Evolutionary conservation across 2,329 filamentous ascomycete genomes (phyloP), one percentile per base, ranked within the genome.

Genomic region (Neopestalotiopsis clavispora): DNA sequence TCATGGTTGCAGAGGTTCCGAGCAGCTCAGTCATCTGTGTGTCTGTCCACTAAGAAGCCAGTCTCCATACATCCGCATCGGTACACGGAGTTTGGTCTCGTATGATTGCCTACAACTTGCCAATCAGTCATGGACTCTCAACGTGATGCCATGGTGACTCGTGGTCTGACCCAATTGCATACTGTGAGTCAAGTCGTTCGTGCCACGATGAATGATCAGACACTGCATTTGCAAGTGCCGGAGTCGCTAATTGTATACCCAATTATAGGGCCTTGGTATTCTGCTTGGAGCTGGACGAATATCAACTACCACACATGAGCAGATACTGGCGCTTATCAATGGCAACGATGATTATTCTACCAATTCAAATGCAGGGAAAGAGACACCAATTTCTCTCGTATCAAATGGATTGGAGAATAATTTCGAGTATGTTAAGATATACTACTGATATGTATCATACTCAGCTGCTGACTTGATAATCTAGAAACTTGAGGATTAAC

Each of bases 251-350:
- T 40, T 7, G 58, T 30, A 34, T 10, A 17, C 9, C 58, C 10
- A 17, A 20, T 12, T 6, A 85, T 3, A 75, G 73, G 73, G 73
- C 30, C 69, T 75, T 23, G 73, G 73, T 3, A 75, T 75, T n/a
- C 49, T 75, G 0, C 70, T 75, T 14, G 74, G 74, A 7, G 45
- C 67, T 4, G 73, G 72, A 4, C 66, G 57, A 14, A 73, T 75
- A 45, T 72, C 71, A 4, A 68, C 14, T 14, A 20, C 32, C 4
- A 74, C 71, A 0, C 72, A 75, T 32, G 66, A 69, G 23, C 40
- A 71, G 14, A 74, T 75, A 12, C 14, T 75, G 12, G 64, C 59
- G 4, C 64, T 75, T 1, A 30, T 75, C 40, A 69, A 66, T 12
- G 60, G 40, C 57, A 34, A 59, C 1, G 68, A 73, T 1, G 68